A percentile compares a stretch with the other conserved stretches of the same genome.
Conservation (phyloP, 768 basidiomycete genomes). For the Boletus barrowsii region DNA sequence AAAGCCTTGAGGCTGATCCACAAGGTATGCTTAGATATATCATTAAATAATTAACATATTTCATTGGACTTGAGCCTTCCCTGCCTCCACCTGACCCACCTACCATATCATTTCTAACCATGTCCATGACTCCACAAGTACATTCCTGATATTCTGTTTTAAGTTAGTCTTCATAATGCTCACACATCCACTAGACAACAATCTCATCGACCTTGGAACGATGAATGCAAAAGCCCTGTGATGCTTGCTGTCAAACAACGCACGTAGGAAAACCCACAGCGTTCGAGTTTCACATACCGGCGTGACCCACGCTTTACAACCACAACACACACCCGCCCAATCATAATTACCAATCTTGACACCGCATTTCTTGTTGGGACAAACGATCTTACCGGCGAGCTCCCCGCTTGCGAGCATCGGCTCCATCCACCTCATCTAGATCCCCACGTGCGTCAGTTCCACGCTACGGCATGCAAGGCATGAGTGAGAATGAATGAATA, state of each 20-base stretch:
- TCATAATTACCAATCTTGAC: conserved; percentile 94
- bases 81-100: no score
- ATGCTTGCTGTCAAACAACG: not conserved
- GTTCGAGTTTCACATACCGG: conserved; percentile 47
- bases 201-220: conserved; percentile 69
- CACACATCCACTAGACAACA: conserved; percentile 22
- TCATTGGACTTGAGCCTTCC: no score
- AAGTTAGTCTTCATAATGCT: not conserved
- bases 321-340: conserved; percentile 93
- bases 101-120: no score
- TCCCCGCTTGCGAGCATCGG: conserved; percentile 70
- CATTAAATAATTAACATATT: no score
- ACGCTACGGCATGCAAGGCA: no score
- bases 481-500: not conserved
- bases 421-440: conserved; percentile 95
- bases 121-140: no score
- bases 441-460: not conserved
- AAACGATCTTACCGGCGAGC: conserved; percentile 83
- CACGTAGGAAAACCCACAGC: not conserved
- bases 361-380: conserved; percentile 88
- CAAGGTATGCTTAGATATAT: no score
- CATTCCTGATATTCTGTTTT: no score
- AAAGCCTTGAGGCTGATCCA: no score
- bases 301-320: conserved; percentile 89
- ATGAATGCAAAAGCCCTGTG: conserved; percentile 57